Base-by-base conservation (phyloP, 768 basidiomycete species). In the Crucibulum laeve region DNA sequence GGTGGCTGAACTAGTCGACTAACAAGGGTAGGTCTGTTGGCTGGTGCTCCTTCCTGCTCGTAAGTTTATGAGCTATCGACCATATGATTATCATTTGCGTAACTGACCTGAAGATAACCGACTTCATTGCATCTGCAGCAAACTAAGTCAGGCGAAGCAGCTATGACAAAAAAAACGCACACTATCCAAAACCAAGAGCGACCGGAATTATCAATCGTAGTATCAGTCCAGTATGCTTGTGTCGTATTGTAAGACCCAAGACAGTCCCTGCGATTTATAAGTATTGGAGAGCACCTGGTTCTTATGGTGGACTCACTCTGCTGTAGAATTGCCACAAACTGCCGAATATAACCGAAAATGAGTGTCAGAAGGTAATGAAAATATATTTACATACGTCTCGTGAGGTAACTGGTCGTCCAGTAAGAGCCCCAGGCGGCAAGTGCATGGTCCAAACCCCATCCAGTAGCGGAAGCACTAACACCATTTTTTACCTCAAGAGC, bases 171-270 rank as follows among this genome's bases (percentile, higher is more conserved):
- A n/a, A n/a, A n/a, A 21, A 55, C 73, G 45, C 60, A 74, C 81
- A 81, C 75, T 53, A 84, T 77, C 86, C 86, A 87, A 44, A 65
- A 60, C 84, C 85, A 89, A 3, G 85, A 84, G 18, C 86, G 74
- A 3, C 47, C 49, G 0, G 67, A 45, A 46, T 87, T 79, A 56
- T 85, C 63, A 26, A 87, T 60, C 4, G 66, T 58, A 2, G 68
- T 79, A 47, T 82, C 63, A 10, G 80, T 82, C 63, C 69, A 88
- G 57, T 53, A 75, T 0, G 57, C 19, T 26, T 62, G 60, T 1
- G 62, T 59, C 3, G 63, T 45, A 46, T 77, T 56, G 44, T 74
- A 75, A 3, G 63, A 65, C 3, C 70, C 75, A 26, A 78, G 52
- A 46, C 70, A 73, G 11, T 49, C 55, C 51, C 69, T 77, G 44